These are phyloP conservation scores for Aspergillus fischeri DNA, from an alignment of 2,329 filamentous ascomycete genomes.

Conservation along the genomic window DNA sequence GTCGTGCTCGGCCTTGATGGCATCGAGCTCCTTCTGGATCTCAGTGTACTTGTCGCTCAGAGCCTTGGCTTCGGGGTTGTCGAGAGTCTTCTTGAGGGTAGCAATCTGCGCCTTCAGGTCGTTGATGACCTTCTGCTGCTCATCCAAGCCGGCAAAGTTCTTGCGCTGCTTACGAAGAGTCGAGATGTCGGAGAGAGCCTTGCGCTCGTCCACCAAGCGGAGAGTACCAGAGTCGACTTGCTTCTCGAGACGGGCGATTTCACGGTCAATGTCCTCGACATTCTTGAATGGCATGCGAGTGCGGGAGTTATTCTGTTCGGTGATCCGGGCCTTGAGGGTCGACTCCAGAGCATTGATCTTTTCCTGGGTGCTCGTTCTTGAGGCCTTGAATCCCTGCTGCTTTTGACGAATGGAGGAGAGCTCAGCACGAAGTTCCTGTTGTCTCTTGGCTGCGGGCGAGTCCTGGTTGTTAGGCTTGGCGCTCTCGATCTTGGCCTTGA, in stretches of 20 bases:
- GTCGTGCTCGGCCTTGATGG: conserved; percentile 89
- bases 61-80: conserved; percentile 86
- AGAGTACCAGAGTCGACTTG: conserved; percentile 85
- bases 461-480: conserved; percentile 78
- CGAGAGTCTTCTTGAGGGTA: conserved; percentile 80
- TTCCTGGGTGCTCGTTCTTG: conserved; percentile 72
- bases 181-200: conserved; percentile 78
- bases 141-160: conserved; percentile 80
- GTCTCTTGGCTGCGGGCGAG: conserved; percentile 74
- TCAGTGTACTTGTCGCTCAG: conserved; percentile 80
- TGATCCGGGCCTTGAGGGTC: conserved; percentile 77
- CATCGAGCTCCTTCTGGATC: conserved; percentile 82
- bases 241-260: conserved; percentile 76
- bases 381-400: conserved; percentile 82
- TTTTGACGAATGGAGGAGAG: conserved; percentile 79
- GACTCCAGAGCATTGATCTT: conserved; percentile 91
- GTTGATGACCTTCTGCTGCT: conserved; percentile 82
- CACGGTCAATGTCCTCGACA: conserved; percentile 77
- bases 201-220: conserved; percentile 97
- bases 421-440: conserved; percentile 78
- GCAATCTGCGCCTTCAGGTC: conserved; percentile 83
- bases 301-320: conserved; percentile 81
- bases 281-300: conserved; percentile 80
- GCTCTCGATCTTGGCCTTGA: conserved; percentile 83
- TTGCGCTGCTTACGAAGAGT: conserved; percentile 84